Evolutionary conservation across 176 grass and related monocot genomes (phyloP).

Genomic region (Ensete glaucum): DNA sequence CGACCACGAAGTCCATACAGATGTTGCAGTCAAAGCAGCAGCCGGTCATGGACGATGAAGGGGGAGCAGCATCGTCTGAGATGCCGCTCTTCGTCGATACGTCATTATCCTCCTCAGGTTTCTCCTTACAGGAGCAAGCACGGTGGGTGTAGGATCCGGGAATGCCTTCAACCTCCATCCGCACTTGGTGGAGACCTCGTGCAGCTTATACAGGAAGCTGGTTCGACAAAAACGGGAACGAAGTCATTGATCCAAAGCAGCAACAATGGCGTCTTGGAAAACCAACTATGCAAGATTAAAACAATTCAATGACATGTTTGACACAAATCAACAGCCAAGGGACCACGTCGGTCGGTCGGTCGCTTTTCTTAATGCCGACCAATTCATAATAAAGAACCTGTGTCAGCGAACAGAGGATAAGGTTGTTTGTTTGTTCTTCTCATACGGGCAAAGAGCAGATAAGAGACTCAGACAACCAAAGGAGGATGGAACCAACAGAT

Average conservation of each 20-base stretch:
- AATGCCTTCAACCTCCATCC: background rate
- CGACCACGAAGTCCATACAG: slow-evolving; percentile 60
- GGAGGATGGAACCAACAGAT: too few relatives aligned
- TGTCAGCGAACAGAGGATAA: too few relatives aligned
- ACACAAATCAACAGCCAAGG: background rate
- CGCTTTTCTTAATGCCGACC: too few relatives aligned
- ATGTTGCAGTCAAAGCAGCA: slow-evolving; percentile 99
- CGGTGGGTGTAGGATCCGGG: background rate
- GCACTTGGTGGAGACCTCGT: background rate
- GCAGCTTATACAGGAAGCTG: too few relatives aligned
- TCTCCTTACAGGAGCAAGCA: background rate
- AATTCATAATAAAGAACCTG: too few relatives aligned
- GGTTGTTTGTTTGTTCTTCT: too few relatives aligned
- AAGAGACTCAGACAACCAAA: too few relatives aligned
- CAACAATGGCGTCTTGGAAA: too few relatives aligned
- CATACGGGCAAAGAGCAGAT: too few relatives aligned
- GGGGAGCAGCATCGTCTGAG: background rate
- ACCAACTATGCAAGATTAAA: background rate
- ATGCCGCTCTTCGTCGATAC: background rate
- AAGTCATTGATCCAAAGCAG: too few relatives aligned
- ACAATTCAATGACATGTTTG: background rate
- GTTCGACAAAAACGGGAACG: too few relatives aligned
- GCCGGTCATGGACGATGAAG: slow-evolving; percentile 11
- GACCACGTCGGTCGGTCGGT: background rate
- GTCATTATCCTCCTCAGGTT: background rate